A percentile compares a stretch with the other conserved stretches of the same genome.
Evolutionary conservation across 2,329 filamentous ascomycete genomes (phyloP).

Genomic region (Claviceps africana): DNA sequence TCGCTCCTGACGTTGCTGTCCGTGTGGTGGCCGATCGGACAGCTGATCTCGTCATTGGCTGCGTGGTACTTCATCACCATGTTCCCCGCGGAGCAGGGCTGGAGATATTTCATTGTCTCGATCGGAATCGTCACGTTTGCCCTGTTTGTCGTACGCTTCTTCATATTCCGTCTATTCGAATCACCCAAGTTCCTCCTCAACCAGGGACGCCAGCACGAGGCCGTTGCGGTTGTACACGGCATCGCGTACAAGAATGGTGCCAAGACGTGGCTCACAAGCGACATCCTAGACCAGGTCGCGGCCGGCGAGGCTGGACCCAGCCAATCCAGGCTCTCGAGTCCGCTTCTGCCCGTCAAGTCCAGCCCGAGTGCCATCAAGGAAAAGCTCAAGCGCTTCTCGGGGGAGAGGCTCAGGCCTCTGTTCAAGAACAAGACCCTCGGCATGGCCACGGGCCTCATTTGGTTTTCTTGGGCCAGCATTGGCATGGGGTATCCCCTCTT

Average conservation of each 20-base stretch:
- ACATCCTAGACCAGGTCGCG: constrained; percentile 46
- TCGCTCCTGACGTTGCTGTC: constrained; percentile 67
- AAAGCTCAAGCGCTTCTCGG: constrained; percentile 52
- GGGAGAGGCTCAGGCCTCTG: constrained; percentile 51
- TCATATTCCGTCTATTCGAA: constrained; percentile 69
- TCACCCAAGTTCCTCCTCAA: constrained; percentile 74
- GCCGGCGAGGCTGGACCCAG: constrained; percentile 21
- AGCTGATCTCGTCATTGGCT: constrained; percentile 56
- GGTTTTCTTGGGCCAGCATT: constrained; percentile 72
- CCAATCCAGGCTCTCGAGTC: constrained; percentile 11
- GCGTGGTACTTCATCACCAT: constrained; percentile 66
- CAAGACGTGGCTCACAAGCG: constrained; percentile 64
- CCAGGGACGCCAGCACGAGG: constrained; percentile 61
- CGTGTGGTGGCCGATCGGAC: constrained; percentile 76
- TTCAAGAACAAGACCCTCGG: constrained; percentile 41
- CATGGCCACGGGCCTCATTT: constrained; percentile 42
- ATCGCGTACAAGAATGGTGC: constrained; percentile 58
- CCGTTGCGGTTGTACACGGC: constrained; percentile 65
- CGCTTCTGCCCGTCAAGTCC: constrained; percentile 4
- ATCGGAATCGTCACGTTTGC: constrained; percentile 58
- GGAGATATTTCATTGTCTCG: constrained; percentile 59
- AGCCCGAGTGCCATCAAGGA: constrained; percentile 34
- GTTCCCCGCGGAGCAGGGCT: constrained; percentile 56
- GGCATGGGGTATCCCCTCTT: constrained; percentile 81
- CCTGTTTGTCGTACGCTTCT: constrained; percentile 69